Evolutionary conservation across 768 basidiomycete species (phyloP), one percentile per base, ranked within the genome.

Genomic region (Gloeopeniophorella convolvens): DNA sequence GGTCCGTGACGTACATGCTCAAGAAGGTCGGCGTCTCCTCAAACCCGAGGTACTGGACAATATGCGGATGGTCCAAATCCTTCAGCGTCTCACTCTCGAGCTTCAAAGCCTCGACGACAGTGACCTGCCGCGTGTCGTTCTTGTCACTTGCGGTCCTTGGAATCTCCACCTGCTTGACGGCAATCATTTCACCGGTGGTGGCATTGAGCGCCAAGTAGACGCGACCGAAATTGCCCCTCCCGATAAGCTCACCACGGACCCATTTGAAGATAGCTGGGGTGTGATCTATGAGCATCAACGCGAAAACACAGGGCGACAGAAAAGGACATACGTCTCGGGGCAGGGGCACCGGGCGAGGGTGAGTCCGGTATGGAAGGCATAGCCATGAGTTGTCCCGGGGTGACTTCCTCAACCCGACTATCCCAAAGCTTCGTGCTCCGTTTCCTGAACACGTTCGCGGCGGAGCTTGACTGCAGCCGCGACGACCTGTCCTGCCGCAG

Each of bases 81-180:
- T 94, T 93, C 60, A 98, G 72, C 3, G 93, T 91, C 69, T 96
- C 93, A 63, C 92, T 96, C 72, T 98, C 96, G 61, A 89, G 75
- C 66, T 95, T 92, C 55, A 98, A 70, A 1, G 94, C 93, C 59
- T 93, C 86, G 51, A 99, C 89, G 55, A 94, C 83, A 24, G 79
- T 80, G 47, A 78, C 72, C 60, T 95, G 93, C 27, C 93, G 79
- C 15, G 79, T 75, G 66, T 98, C 93, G 56, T 81, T 86, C 66
- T 86, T 89, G 69, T 99, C 96, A 61, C 88, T 91, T 15, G 83
- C 81, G 7, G 92, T 94, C 43, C 82, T 80, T 1, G 96, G 95
- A 50, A 94, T 79, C 65, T 98, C 96, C 40, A 99, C 96, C 68
- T 98, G 96, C 68, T 99, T 99, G 57, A 99, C 96, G 15, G 96